Evolutionary conservation across 768 basidiomycete genomes (phyloP).

Genomic region (Dictyophora rubrovolvata): DNA sequence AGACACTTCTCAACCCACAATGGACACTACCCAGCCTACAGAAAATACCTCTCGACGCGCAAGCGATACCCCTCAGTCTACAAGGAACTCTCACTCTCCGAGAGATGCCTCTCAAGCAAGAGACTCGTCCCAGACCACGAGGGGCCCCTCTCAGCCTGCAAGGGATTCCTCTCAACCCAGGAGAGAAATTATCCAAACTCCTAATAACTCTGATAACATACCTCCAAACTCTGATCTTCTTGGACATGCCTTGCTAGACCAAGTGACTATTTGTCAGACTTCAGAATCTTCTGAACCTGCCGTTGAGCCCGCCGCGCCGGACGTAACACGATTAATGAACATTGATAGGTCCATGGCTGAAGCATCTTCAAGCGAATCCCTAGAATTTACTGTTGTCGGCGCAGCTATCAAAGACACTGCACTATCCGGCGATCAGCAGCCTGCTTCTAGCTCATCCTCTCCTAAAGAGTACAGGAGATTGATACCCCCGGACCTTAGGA

Average conservation of each 20-base stretch:
- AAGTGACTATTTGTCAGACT: not conserved
- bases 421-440: not conserved
- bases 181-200: too few species aligned
- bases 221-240: not conserved
- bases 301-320: not conserved
- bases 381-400: conserved; percentile 3
- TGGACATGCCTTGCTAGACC: conserved; percentile 7
- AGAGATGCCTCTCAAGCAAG: too few species aligned
- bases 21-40: conserved; percentile 14
- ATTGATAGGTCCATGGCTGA: not conserved
- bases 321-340: not conserved
- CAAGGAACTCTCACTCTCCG: too few species aligned
- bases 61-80: too few species aligned
- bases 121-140: too few species aligned
- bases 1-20: too few species aligned
- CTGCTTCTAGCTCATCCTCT: not conserved
- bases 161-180: too few species aligned
- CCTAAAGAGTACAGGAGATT: conserved; percentile 2
- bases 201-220: not conserved
- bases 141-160: too few species aligned
- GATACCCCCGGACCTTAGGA: not conserved
- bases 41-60: conserved; percentile 31
- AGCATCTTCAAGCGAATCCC: not conserved
- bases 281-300: not conserved
- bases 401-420: not conserved